Evolutionary conservation across 257 asterid species (phyloP), one percentile per base, ranked within the genome.

Genomic region (Capsicum baccatum): DNA sequence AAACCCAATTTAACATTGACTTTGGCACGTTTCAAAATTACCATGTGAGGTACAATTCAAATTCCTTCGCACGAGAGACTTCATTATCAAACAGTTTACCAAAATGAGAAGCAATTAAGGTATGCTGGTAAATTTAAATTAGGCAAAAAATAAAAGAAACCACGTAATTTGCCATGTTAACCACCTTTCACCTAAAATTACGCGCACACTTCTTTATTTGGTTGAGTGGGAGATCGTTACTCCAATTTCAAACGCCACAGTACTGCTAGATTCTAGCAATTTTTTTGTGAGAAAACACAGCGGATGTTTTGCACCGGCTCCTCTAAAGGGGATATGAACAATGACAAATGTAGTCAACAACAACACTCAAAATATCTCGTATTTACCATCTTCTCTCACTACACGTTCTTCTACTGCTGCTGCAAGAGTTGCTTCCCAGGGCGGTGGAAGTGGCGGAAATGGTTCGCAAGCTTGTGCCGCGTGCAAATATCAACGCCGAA

Each of bases 401-500:
- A 19, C 70, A 39, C 44, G 44, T 64, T 2, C 42, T 21, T 2
- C 79, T 39, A 70, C 57, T 63, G 26, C 71, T 33, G 42, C 12
- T 3, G 17, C 79, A 70, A 44, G 79, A 4, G 58, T 71, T 48
- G 42, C 42, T 73, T 50, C 12, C 2, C 4, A 42, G 10, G 59
- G 59, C 6, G 3, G 59, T n/a, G 58, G n/a, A n/a, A 17, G 64
- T 0, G 58, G 84, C 9, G 19, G 52, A 37, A 78, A 44, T 59
- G 84, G 79, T 9, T 6, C 84, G 8, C 83, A 80, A 39, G 92
- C 97, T 0, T 91, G 96, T 84, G 93, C 96, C 3, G 93, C 89
- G 15, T 91, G 96, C 90, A 91, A 89, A 78, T 85, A 89, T 80
- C 93, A 86, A 39, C 90, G 97, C 2, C 79, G 91, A 19, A 87